Evolutionary conservation across 768 basidiomycete genomes (phyloP), one percentile per base, ranked within the genome.

Genomic region (Holtermannia corniformis): DNA sequence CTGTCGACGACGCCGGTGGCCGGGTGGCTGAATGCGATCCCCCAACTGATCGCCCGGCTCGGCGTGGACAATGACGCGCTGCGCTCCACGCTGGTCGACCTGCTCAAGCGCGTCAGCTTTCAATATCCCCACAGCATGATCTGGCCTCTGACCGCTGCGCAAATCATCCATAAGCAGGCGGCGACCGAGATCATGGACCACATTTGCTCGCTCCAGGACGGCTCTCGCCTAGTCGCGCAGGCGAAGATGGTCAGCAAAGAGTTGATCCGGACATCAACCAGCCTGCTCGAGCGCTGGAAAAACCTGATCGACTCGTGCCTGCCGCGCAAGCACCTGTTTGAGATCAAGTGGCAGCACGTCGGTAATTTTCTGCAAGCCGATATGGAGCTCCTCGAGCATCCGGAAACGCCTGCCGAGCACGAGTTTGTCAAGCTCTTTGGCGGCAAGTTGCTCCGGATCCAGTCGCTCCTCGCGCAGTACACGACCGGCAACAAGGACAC

Each of bases 31-130:
- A 55, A 52, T 3, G 67, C 67, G 5, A 64, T 72, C 13, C 71
- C 71, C 7, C 71, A 72, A 46, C 63, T 72, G 5, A 72, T 72
- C 42, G 71, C 71, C 5, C 54, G 71, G 14, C 57, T 72, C 0
- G 71, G 71, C 0, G 64, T 66, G 1, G 59, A 53, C 44, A 63
- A 72, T 46, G 50, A 50, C 16, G 51, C 59, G 2, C 55, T 72
- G 0, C 63, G 65, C 43, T 48, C 41, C 41, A 56, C 65, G 3
- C 52, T 72, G 13, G 52, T 72, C 20, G 56, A 58, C 7, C 47
- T 70, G 40, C 57, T 72, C 21, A 64, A 67, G 50, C 58, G 57
- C 41, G 65, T 72, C 44, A 56, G 67, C 4, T 58, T 56, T 21
- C 55, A 60, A 4, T 72, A 56, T 50, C 68, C 68, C 7, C 67